These are phyloP conservation scores for Brettanomyces nanus DNA, from an alignment of 805 yeast species.

Conservation along the genomic window DNA sequence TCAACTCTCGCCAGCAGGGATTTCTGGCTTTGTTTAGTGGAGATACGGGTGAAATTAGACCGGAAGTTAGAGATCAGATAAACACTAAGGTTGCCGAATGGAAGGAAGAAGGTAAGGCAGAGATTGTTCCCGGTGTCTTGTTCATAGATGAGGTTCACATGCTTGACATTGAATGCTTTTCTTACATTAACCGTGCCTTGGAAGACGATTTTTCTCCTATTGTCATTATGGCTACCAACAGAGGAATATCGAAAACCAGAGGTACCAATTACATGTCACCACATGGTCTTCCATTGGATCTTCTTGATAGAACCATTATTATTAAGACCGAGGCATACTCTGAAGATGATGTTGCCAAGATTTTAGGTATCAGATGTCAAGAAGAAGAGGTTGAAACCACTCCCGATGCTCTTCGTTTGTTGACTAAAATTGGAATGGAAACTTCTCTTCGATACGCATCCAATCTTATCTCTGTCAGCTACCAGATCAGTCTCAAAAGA, in stretches of 20 bases:
- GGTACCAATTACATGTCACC: slow-evolving; percentile 90
- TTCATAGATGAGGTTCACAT: slow-evolving; percentile 98
- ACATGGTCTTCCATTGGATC: slow-evolving; percentile 95
- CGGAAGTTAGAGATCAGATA: slow-evolving; percentile 64
- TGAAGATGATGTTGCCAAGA: slow-evolving; percentile 71
- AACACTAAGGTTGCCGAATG: slow-evolving; percentile 78
- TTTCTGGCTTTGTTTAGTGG: slow-evolving; percentile 41
- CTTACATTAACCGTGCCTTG: slow-evolving; percentile 87
- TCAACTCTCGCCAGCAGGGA: slow-evolving; percentile 93
- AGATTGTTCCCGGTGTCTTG: slow-evolving; percentile 93
- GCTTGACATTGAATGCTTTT: slow-evolving; percentile 95
- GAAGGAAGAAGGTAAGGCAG: slow-evolving; percentile 97
- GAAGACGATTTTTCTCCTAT: slow-evolving; percentile 91
- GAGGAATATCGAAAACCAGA: slow-evolving; percentile 86
- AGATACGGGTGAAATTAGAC: slow-evolving; percentile 91
- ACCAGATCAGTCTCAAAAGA: slow-evolving; percentile 70
- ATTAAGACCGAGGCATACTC: slow-evolving; percentile 88
- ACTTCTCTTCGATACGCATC: slow-evolving; percentile 88
- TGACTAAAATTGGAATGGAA: slow-evolving; percentile 65
- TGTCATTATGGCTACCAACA: slow-evolving; percentile 91
- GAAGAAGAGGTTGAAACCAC: slow-evolving; percentile 66
- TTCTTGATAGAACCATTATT: slow-evolving; percentile 83
- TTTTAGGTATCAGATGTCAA: slow-evolving; percentile 72
- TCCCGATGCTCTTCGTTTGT: slow-evolving; percentile 61
- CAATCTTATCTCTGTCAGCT: slow-evolving; percentile 86